These are phyloP conservation scores for Alternaria infectoria DNA, from an alignment of 2,329 filamentous ascomycete species.

Conservation along the genomic window DNA sequence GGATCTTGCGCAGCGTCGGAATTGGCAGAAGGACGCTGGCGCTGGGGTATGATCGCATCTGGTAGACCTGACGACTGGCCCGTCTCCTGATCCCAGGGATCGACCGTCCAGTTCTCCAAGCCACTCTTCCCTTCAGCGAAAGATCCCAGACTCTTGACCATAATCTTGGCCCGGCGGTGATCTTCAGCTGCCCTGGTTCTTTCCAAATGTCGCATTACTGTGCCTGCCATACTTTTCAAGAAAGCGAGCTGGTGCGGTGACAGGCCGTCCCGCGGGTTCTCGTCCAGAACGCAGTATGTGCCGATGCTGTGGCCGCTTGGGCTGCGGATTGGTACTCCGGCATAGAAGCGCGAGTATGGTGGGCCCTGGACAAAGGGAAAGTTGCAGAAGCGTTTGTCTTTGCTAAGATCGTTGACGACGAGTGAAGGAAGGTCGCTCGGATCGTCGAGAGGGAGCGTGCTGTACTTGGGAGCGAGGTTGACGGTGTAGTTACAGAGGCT, in stretches of 20 bases:
- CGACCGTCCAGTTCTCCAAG: constrained; percentile 43
- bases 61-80: constrained; percentile 13
- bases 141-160: constrained; percentile 53
- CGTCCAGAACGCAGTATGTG: constrained; percentile 65
- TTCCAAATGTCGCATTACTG: constrained; percentile 68
- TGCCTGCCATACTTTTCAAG: constrained; percentile 61
- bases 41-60: constrained; percentile 23
- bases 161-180: constrained; percentile 61
- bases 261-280: constrained; percentile 60
- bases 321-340: constrained; percentile 67
- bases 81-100: constrained; percentile 36
- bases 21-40: constrained; percentile 24
- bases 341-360: constrained; percentile 56
- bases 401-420: constrained; percentile 40
- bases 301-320: constrained; percentile 65
- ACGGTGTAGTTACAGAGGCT: constrained; percentile 46
- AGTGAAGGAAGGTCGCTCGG: constrained; percentile 31
- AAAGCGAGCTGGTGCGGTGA: constrained; percentile 58
- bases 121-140: constrained; percentile 47
- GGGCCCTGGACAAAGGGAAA: constrained; percentile 41
- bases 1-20: constrained; percentile 23
- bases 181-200: constrained; percentile 60
- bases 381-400: constrained; percentile 49
- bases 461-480: constrained; percentile 30
- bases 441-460: constrained; percentile 22